Conservation (phyloP, 2,329 filamentous ascomycete genomes). For the Orbilia javanica region DNA sequence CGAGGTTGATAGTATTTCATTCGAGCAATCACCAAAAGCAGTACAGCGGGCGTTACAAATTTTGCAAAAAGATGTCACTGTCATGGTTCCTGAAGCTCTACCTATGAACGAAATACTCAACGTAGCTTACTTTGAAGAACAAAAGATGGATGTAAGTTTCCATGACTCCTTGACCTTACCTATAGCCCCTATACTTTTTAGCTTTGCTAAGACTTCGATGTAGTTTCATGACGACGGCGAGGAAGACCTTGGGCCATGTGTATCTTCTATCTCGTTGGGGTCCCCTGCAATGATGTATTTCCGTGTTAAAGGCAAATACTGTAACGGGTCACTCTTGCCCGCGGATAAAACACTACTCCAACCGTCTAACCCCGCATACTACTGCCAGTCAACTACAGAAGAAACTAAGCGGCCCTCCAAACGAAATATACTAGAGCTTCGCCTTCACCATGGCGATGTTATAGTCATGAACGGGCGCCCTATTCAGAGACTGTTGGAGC, state of each 20-base stretch:
- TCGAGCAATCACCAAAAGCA: constrained; percentile 68
- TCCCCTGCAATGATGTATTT: constrained; percentile 72
- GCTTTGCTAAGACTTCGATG: neutral
- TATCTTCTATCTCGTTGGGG: constrained; percentile 74
- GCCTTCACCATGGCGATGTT: constrained; percentile 74
- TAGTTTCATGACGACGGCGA: constrained; percentile 78
- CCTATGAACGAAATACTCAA: constrained; percentile 75
- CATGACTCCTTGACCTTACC: neutral
- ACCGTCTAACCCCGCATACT: constrained; percentile 63
- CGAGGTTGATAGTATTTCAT: constrained; percentile 69
- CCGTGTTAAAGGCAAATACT: constrained; percentile 69
- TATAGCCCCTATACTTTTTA: no score
- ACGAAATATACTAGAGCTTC: constrained; percentile 64
- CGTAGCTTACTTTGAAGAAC: constrained; percentile 74
- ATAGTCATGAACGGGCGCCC: constrained; percentile 62
- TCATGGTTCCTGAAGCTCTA: constrained; percentile 60
- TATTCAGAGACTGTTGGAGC: constrained; percentile 73
- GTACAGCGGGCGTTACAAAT: constrained; percentile 70
- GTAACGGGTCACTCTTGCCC: constrained; percentile 62
- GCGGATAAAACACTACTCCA: constrained; percentile 36
- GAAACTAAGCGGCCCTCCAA: constrained; percentile 63
- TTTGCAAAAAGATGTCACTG: constrained; percentile 59
- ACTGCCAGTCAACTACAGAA: constrained; percentile 62
- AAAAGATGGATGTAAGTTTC: constrained; percentile 70
- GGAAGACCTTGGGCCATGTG: constrained; percentile 72